Conservation (phyloP, 768 basidiomycete species). For the Tricholoma flavovirens region DNA sequence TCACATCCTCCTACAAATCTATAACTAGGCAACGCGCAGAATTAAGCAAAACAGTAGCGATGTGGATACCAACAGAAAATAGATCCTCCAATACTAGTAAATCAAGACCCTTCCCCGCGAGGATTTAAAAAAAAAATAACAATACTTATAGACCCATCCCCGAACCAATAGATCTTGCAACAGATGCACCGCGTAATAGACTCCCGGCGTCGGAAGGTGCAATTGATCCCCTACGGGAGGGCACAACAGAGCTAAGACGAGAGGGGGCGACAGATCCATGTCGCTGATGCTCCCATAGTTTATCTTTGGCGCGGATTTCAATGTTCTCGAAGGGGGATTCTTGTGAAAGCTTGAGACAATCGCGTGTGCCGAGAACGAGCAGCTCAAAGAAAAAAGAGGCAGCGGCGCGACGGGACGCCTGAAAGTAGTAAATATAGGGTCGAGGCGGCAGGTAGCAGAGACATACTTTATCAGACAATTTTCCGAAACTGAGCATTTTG, state of each 20-base stretch:
- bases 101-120: slow-evolving; percentile 4
- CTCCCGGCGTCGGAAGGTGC: slow-evolving; percentile 13
- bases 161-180: slow-evolving; percentile 42
- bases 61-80: neutral
- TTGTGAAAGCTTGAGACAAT: slow-evolving; percentile 82
- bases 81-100: slow-evolving; percentile 12
- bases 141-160: slow-evolving; percentile 30
- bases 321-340: slow-evolving; percentile 78
- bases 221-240: slow-evolving; percentile 16
- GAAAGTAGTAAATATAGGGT: slow-evolving; percentile 9
- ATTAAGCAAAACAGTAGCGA: neutral
- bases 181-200: slow-evolving; percentile 25
- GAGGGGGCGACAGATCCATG: slow-evolving; percentile 27
- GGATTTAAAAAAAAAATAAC: neutral
- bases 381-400: slow-evolving; percentile 98
- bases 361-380: slow-evolving; percentile 88
- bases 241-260: slow-evolving; percentile 18
- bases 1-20: neutral
- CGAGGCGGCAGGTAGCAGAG: neutral
- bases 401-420: slow-evolving; percentile 90
- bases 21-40: neutral
- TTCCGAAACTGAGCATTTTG: slow-evolving; percentile 70
- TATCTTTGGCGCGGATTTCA: slow-evolving; percentile 72
- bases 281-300: slow-evolving; percentile 72
- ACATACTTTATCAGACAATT: slow-evolving; percentile 70